Evolutionary conservation across 225 moss, liverwort and hornwort species (phyloP).

Genomic region (Anthoceros angustus): DNA sequence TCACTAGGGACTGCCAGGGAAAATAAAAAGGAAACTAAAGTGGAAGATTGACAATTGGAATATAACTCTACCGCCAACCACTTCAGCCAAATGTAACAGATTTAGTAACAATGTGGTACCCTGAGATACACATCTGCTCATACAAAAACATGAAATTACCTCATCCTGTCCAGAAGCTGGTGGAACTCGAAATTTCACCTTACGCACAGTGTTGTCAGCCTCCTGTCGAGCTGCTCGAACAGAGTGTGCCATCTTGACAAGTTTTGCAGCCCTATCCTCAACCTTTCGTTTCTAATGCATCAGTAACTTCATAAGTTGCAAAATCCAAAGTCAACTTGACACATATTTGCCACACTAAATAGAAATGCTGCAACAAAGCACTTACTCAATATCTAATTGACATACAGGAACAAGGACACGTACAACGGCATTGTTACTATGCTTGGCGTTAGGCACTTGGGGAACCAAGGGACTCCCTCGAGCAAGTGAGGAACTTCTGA

Average conservation of each 20-base stretch:
- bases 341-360: not conserved
- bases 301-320: not conserved
- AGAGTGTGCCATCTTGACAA: slow-evolving; percentile 66
- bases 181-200: slow-evolving; percentile 49
- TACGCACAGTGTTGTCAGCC: slow-evolving; percentile 44
- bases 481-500: not conserved
- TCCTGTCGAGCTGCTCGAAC: slow-evolving; percentile 47
- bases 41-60: too few relatives aligned
- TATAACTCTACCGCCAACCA: too few relatives aligned
- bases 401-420: not conserved
- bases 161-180: slow-evolving; percentile 31
- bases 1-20: not conserved
- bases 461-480: not conserved
- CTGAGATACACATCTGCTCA: not conserved
- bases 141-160: slow-evolving; percentile 9
- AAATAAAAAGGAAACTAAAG: not conserved
- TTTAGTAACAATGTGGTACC: not conserved
- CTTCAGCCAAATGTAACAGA: too few relatives aligned
- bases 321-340: not conserved
- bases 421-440: not conserved
- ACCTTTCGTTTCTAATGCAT: slow-evolving; percentile 55
- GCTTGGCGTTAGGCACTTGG: not conserved
- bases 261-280: slow-evolving; percentile 65
- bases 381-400: not conserved
- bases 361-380: not conserved